Base-by-base conservation (phyloP, 352 stramenopile genomes). In the Phytophthora kernoviae region DNA sequence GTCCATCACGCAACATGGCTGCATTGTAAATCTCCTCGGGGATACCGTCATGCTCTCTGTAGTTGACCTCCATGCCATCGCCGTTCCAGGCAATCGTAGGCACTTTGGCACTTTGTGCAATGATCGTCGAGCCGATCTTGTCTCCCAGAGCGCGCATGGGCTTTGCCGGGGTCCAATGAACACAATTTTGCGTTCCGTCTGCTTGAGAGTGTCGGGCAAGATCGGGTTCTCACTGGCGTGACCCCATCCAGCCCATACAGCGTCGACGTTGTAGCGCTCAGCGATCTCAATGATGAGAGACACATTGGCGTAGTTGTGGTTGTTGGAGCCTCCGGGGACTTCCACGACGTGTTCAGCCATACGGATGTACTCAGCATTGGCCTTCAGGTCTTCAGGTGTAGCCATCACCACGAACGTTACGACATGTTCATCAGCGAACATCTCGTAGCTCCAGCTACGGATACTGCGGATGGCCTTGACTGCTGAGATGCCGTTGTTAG, bases 281-380 rank as follows among this genome's bases (percentile, higher is more conserved):
- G 97, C 97, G 32, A 99, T 97, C 83, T 99, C 96, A 20, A 99
- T 92, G 70, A 99, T 99, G 22, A 99, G 87, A 39, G 88, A 89
- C 14, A 99, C 97, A 81, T 99, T 99, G 68, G 98, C 98, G 77
- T 99, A 99, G 86, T 99, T 99, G 92, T 99, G 98, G 85, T 99
- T 99, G 88, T 99, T 99, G 47, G 97, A 97, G 49, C 98, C 98
- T 50, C 98, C 98, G 18, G 98, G 98, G 46, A 99, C 98, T 75
- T 99, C 97, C 24, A 99, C 96, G 43, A 99, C 98, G 67, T 99
- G 91, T 73, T 99, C 98, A 46, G 94, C 98, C 96, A 99, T 99
- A 58, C 98, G 97, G 67, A 99, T 99, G 84, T 99, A 99, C 84
- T 99, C 98, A 24, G 98, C 98, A 71, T 99, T 99, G 21, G 98